A percentile compares a stretch with the other conserved stretches of the same genome.
Evolutionary conservation across 1,139 yeast genomes (phyloP).

Genomic region (Pichia sp.): DNA sequence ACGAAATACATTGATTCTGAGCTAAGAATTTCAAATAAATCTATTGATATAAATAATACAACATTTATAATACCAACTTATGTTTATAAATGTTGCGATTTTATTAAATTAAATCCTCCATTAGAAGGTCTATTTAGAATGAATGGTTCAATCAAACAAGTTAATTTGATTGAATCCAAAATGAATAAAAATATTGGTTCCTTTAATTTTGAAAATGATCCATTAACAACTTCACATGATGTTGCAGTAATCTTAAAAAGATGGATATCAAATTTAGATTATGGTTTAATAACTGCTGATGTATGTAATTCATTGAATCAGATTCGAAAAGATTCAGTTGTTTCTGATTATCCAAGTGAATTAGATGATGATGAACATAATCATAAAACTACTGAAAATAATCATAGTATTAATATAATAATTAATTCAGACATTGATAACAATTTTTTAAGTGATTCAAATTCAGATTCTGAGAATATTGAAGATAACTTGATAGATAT

Average conservation of each 20-base stretch:
- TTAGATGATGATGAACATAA: slow-evolving; percentile 3
- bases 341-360: slow-evolving; percentile 11
- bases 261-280: slow-evolving; percentile 29
- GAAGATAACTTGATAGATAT: too few relatives aligned
- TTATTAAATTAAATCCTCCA: slow-evolving; percentile 19
- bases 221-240: slow-evolving; percentile 25
- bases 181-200: slow-evolving; percentile 14
- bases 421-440: not conserved
- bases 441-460: not conserved
- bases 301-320: slow-evolving; percentile 15
- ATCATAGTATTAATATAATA: not conserved
- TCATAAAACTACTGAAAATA: not conserved
- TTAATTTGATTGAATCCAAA: slow-evolving; percentile 24
- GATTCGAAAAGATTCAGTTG: slow-evolving; percentile 1
- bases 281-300: slow-evolving; percentile 24
- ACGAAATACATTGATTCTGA: slow-evolving; percentile 16
- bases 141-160: slow-evolving; percentile 30
- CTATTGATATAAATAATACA: slow-evolving; percentile 1
- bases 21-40: slow-evolving; percentile 16
- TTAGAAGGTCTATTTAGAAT: slow-evolving; percentile 31
- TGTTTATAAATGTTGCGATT: slow-evolving; percentile 28
- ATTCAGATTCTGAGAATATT: not conserved
- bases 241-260: slow-evolving; percentile 33
- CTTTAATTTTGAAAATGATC: slow-evolving; percentile 19
- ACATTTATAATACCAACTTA: slow-evolving; percentile 24